Conservation (phyloP, 192 early-diverging fungal genomes). For the Umbelopsis vinacea region DNA sequence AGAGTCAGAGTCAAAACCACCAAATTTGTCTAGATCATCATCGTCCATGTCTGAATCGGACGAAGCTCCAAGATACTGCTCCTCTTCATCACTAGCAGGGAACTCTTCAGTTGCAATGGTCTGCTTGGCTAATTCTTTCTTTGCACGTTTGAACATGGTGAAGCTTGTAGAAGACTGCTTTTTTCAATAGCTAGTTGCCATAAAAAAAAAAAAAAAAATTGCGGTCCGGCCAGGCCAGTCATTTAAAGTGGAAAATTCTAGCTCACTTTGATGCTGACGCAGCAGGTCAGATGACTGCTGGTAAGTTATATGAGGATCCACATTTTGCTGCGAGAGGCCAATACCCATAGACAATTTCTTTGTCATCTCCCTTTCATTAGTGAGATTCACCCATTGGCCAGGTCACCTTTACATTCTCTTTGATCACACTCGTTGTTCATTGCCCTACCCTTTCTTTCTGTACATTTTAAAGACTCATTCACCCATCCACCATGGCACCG, state of each 20-base stretch:
- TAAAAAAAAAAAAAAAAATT: not conserved
- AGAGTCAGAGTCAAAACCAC: not conserved
- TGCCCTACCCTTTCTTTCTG: no score
- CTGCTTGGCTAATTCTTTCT: slow-evolving; percentile 39
- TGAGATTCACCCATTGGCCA: no score
- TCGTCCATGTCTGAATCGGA: slow-evolving; percentile 35
- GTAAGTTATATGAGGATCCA: not conserved
- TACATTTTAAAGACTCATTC: no score
- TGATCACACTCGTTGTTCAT: not conserved
- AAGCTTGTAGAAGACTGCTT: slow-evolving; percentile 1
- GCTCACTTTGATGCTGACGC: not conserved
- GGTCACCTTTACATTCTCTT: no score
- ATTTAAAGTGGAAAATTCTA: not conserved
- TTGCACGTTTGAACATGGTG: slow-evolving; percentile 40
- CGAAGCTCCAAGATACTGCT: slow-evolving; percentile 28
- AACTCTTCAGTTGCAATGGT: slow-evolving; percentile 28
- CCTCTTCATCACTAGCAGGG: slow-evolving; percentile 26
- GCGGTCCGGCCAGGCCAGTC: not conserved
- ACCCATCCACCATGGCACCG: not conserved
- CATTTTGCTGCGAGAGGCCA: no score
- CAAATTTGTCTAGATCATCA: slow-evolving; percentile 24
- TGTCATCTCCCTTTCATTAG: no score
- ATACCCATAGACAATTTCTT: no score
- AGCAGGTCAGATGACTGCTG: not conserved
- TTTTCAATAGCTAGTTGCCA: not conserved